Conservation (phyloP, 2,329 filamentous ascomycete genomes). For the Colletotrichum higginsianum region DNA sequence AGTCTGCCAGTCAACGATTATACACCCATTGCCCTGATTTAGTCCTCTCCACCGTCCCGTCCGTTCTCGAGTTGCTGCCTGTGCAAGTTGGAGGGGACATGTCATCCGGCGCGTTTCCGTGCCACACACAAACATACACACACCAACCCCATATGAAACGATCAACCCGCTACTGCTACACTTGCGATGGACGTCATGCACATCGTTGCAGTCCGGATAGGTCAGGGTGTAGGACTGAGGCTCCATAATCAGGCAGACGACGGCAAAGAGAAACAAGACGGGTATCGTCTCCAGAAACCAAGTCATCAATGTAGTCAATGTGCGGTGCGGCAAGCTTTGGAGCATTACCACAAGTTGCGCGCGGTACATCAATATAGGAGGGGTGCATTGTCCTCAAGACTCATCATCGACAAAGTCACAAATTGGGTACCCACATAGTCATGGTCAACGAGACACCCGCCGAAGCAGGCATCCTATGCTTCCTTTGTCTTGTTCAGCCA, state of each 20-base stretch:
- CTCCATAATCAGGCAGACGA: neutral
- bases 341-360: neutral
- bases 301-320: neutral
- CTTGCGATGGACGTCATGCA: neutral
- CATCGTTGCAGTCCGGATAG: neutral
- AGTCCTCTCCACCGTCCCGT: neutral
- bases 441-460: slow-evolving; percentile 4
- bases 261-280: neutral
- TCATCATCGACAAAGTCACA: neutral
- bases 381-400: too few relatives aligned
- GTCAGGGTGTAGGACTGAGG: neutral
- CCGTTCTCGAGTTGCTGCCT: too few relatives aligned
- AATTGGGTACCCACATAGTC: neutral
- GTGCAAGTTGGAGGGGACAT: too few relatives aligned
- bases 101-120: neutral
- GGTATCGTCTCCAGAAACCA: neutral
- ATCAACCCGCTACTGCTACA: neutral
- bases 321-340: neutral
- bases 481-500: slow-evolving; percentile 11
- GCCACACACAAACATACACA: too few relatives aligned
- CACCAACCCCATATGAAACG: too few relatives aligned
- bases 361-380: neutral
- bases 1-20: too few relatives aligned
- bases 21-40: too few relatives aligned
- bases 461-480: neutral